phyloP scores from a whole-genome alignment of 352 stramenopile genomes.

The Thalassiosira hispida region DNA sequence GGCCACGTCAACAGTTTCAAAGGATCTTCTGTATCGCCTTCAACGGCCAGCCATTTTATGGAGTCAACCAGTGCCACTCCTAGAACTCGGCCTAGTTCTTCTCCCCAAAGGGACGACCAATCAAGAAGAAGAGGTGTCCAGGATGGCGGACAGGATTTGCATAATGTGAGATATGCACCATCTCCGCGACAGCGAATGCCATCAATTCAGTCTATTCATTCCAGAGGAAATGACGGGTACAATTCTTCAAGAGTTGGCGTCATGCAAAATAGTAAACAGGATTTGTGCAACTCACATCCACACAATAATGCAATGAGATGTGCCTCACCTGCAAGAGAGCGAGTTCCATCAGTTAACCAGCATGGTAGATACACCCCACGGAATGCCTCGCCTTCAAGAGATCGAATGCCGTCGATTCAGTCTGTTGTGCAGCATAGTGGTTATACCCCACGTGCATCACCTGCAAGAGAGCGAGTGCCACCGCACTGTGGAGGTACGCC shows the following conservation, averaged over 20 bases:
- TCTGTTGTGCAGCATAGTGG: slow-evolving; percentile 1
- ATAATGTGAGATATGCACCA: slow-evolving; percentile 4
- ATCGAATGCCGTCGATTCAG: slow-evolving; percentile 9
- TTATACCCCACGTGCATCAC: neutral
- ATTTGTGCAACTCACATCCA: neutral
- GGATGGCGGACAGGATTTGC: slow-evolving; percentile 5
- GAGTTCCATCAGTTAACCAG: slow-evolving; percentile 3
- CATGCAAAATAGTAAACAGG: neutral
- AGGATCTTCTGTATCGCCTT: neutral
- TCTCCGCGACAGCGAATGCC: neutral
- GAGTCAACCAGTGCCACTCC: neutral
- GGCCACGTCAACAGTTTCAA: slow-evolving; percentile 9
- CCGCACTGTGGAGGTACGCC: neutral
- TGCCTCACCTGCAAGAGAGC: slow-evolving; percentile 4
- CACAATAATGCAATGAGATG: slow-evolving; percentile 1
- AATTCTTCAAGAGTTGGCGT: neutral
- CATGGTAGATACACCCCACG: slow-evolving; percentile 6
- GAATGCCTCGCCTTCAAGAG: slow-evolving; percentile 17
- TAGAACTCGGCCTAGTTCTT: neutral
- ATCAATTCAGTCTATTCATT: slow-evolving; percentile 16
- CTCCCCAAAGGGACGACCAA: neutral
- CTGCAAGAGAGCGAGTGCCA: neutral
- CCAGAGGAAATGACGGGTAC: neutral
- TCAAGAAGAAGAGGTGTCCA: neutral
- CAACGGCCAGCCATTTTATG: neutral